Base-by-base conservation (phyloP, 495 filamentous ascomycete species). In the Hypoxylon intermedium region DNA sequence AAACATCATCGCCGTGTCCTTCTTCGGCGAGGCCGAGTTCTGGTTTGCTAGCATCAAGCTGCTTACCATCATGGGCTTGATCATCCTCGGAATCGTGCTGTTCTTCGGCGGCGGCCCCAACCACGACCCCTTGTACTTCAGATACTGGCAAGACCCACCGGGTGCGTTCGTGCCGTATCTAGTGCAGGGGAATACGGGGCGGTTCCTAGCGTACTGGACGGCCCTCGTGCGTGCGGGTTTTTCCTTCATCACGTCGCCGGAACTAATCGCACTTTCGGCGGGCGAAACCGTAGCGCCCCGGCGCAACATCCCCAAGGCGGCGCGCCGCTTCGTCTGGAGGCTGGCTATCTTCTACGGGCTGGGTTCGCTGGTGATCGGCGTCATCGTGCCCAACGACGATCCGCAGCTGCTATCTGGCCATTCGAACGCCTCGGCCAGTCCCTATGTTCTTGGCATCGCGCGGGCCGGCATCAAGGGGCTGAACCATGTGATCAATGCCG, bases 201-300 rank as follows among this genome's bases (percentile, higher is more conserved):
- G 72, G n/a, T 80, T 81, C 59, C 67, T 79, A 5, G 77, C 74
- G 7, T 80, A 74, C 53, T 81, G 78, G 78, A 75, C 71, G 0
- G 75, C 77, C 11, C 74, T 81, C 47, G 68, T 75, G 47, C 69
- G 71, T 40, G 76, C 75, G 6, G 78, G 78, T 3, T 81, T 80
- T 65, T 77, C 76, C 23, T 81, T 81, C 63, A 72, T 81, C 71
- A 79, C 77, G 19, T 77, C 74, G 0, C 78, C 78, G 4, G 78
- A 81, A 24, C 70, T 81, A 7, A 78, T 81, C 63, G 78, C 83
- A 1, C 77, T 92, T 18, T 88, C 90, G 5, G 89, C 88, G 2
- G 88, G 87, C 54, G 90, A 93, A 76, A 89, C 89, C 5, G 82
- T 89, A 18, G 89, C 91, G 24, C 89, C 89, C 0, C 83, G 87